These are phyloP conservation scores for Theileria orientalis DNA, from an alignment of 169 alveolate species.

Conservation along the genomic window DNA sequence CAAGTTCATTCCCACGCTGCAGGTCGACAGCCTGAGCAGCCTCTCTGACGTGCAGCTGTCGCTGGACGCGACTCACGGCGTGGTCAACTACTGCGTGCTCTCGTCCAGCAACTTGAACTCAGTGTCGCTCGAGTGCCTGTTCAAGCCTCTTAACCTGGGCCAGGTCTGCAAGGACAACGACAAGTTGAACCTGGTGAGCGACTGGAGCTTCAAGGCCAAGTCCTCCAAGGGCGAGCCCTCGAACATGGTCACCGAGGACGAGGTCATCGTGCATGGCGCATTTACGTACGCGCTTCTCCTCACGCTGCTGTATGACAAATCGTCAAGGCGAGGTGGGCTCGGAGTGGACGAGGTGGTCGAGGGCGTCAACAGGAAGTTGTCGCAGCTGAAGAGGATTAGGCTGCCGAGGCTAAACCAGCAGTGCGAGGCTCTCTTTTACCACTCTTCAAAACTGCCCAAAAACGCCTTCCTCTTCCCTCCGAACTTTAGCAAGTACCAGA, in stretches of 20 bases:
- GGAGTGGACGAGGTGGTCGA: slow-evolving; percentile 69
- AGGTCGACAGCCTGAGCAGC: slow-evolving; percentile 79
- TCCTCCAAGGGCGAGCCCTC: background rate
- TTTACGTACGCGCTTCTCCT: slow-evolving; percentile 81
- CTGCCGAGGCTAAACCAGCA: slow-evolving; percentile 74
- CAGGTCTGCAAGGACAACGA: slow-evolving; percentile 31
- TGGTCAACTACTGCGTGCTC: slow-evolving; percentile 65
- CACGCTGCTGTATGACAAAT: slow-evolving; percentile 70
- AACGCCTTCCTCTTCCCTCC: slow-evolving; percentile 68
- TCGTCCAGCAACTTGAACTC: slow-evolving; percentile 83
- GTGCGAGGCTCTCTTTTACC: slow-evolving; percentile 80
- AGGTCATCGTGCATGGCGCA: slow-evolving; percentile 79
- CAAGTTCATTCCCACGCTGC: slow-evolving; percentile 80
- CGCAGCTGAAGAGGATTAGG: slow-evolving; percentile 69
- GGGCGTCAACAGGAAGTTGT: slow-evolving; percentile 68
- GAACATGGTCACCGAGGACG: slow-evolving; percentile 12
- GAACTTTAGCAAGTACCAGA: background rate
- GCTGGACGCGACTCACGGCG: slow-evolving; percentile 62
- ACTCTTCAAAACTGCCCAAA: slow-evolving; percentile 75
- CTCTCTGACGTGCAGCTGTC: slow-evolving; percentile 76
- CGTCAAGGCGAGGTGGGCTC: slow-evolving; percentile 68
- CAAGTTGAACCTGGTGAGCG: too few relatives aligned
- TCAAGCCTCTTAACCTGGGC: slow-evolving; percentile 62
- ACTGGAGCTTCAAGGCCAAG: background rate
- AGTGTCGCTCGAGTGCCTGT: slow-evolving; percentile 81